Base-by-base conservation (phyloP, 148 eudicot species). In the Heliamphora exappendiculata region DNA sequence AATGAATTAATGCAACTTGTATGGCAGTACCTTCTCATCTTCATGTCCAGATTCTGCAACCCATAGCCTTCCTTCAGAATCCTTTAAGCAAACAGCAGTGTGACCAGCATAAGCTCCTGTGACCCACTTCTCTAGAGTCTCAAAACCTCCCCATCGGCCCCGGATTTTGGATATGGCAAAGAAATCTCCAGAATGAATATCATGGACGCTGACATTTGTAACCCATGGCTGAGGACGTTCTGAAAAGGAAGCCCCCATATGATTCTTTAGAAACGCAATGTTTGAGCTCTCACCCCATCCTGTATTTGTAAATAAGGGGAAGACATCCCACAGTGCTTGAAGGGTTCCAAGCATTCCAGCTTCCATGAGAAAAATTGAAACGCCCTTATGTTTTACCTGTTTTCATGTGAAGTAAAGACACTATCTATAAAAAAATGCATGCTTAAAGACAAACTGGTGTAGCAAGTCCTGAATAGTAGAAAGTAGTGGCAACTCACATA, bases 21-120 rank as follows among this genome's bases (percentile, higher is more conserved):
- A 45, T 45, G 62, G 13, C 22, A 50, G 72, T 75, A 91, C 98
- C 91, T 93, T 80, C 37, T 91, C 92, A 82, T 91, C 83, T 77
- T 91, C 96, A 84, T 91, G 88, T 75, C 98, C 98, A 75, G 98
- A 93, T 77, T 93, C 98, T 67, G 88, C 98, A 76, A 93, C 94
- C 98, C 98, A 93, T 36, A 93, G 85, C 74, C 85, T 88, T 51
- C 96, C 98, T 76, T 93, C 89, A 70, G 88, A 72, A 82, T 93
- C 96, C 78, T 89, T 85, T 78, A 93, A 88, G 82, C 93, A 93
- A 75, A 93, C 90, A 75, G 98, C 93, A 54, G 86, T 73, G 74
- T 93, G 98, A 75, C 98, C 98, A 14, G 98, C 96, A 86, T 88
- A 93, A 53, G 96, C 78, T 77, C 96, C 96, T 5, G 93, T 83